Base-by-base conservation (phyloP, 2,329 filamentous ascomycete species). In the Trichophyton benhamiae region DNA sequence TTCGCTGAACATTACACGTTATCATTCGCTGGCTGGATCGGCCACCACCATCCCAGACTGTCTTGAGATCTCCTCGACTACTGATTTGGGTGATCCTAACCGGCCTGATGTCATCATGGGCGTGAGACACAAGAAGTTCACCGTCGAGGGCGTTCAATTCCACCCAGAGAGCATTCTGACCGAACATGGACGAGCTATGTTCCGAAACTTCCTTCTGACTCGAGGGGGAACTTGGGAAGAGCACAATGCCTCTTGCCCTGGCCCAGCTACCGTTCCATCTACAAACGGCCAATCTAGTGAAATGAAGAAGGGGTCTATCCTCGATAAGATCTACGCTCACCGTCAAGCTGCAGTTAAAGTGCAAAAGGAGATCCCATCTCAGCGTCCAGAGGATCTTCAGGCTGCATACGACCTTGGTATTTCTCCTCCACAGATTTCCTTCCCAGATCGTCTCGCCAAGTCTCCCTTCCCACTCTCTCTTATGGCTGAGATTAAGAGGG, bases 81-180 rank as follows among this genome's bases (percentile, higher is more conserved):
- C 94, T 60, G 82, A 85, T 36, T 65, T 74, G n/a, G 84, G 84
- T 66, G 84, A 86, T n/a, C 77, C 79, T 15, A 88, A 86, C 59
- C 84, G 84, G 33, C 90, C 88, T 66, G 89, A 88, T 33, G 85
- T 97, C 63, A 99, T 99, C 68, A 96, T 97, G 87, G 94, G 94
- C 55, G 88, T 99, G 53, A 86, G 94, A 53, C 94, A 99, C 78
- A 96, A 92, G 77, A 83, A 94, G 70, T 88, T 87, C 69, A 83
- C 89, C 1, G 81, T 97, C n/a, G 94, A 99, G 74, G 94, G 91
- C 46, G 94, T 99, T 15, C 94, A 99, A 71, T 99, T 97, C 68
- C 94, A 99, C 68, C 94, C 94, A 0, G 94, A 99, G 75, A 97
- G 92, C 72, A 99, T 99, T 62, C 78, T 99, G 59, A 96, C 92